phyloP scores from a whole-genome alignment of 73 alveolate genomes.

The Symbiodinium pilosum region DNA sequence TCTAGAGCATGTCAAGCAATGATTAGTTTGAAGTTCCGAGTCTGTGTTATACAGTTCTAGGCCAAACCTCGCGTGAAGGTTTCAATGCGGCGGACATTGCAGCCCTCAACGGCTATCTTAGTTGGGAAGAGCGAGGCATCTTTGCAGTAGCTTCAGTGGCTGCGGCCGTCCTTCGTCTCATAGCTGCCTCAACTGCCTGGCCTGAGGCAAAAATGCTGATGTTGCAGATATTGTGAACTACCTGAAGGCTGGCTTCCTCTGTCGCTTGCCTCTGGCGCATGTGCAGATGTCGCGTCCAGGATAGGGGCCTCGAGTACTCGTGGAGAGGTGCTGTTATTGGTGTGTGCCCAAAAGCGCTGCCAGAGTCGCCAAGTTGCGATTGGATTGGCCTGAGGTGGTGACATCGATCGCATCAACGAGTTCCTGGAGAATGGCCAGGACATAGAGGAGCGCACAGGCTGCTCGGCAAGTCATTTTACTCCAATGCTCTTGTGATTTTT shows the following conservation, averaged over 20 bases:
- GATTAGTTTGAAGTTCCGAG: too few relatives aligned
- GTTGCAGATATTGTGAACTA: slow-evolving; percentile 93
- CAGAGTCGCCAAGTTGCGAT: too few relatives aligned
- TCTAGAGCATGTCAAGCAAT: too few relatives aligned
- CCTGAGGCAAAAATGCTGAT: slow-evolving; percentile 40
- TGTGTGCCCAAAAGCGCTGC: background rate
- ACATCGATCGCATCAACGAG: slow-evolving; percentile 88
- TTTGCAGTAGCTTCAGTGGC: background rate
- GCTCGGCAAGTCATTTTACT: too few relatives aligned
- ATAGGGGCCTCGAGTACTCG: slow-evolving; percentile 73
- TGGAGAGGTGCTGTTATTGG: slow-evolving; percentile 89
- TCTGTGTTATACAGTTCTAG: too few relatives aligned
- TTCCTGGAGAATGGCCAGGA: slow-evolving; percentile 94
- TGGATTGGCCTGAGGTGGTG: background rate
- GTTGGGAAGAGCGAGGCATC: slow-evolving; percentile 83
- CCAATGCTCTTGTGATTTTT: too few relatives aligned
- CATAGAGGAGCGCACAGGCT: slow-evolving; percentile 62
- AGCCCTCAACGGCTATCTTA: slow-evolving; percentile 71
- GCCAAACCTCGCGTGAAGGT: slow-evolving; percentile 20
- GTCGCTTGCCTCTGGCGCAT: background rate
- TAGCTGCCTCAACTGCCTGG: background rate
- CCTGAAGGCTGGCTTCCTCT: slow-evolving; percentile 25
- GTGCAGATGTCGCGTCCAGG: background rate
- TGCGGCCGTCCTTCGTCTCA: too few relatives aligned
- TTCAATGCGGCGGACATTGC: slow-evolving; percentile 91